Conservation (phyloP, 306 rosid species). For the Purshia tridentata region DNA sequence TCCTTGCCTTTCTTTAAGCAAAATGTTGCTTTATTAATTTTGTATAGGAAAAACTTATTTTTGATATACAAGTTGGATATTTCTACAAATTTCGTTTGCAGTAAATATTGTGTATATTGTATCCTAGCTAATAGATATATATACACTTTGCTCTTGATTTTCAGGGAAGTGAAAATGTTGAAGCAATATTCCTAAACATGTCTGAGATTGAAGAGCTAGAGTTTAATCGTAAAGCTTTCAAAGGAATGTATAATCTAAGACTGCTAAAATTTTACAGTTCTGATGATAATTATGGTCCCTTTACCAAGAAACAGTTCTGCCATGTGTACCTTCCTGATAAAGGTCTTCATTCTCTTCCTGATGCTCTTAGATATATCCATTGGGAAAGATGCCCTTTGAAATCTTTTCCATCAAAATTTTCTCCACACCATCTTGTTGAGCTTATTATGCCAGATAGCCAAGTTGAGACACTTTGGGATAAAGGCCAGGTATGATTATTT, state of each 20-base stretch:
- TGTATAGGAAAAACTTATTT: not conserved
- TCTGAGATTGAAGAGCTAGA: not conserved
- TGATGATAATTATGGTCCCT: not conserved
- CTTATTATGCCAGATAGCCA: slow-evolving; percentile 3
- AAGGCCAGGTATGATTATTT: not conserved
- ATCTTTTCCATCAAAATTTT: slow-evolving; percentile 5
- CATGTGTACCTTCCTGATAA: not conserved
- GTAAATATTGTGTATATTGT: not conserved
- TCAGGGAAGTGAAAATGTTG: slow-evolving; percentile 16
- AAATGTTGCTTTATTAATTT: no score
- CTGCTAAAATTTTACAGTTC: slow-evolving; percentile 2
- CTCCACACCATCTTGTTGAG: slow-evolving; percentile 9
- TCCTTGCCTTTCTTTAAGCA: not conserved
- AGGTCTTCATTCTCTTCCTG: slow-evolving; percentile 21
- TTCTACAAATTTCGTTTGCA: not conserved
- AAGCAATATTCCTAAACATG: slow-evolving; percentile 13
- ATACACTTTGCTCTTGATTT: not conserved
- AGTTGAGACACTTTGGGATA: not conserved
- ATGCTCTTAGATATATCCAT: slow-evolving; percentile 8
- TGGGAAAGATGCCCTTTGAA: slow-evolving; percentile 17
- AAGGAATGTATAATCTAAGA: slow-evolving; percentile 25
- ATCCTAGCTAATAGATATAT: not conserved
- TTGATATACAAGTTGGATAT: not conserved
- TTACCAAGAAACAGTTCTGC: not conserved
- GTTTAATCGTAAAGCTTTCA: slow-evolving; percentile 22